Base-by-base conservation (phyloP, 208 protist genomes). In the Novymonas esmeraldas region DNA sequence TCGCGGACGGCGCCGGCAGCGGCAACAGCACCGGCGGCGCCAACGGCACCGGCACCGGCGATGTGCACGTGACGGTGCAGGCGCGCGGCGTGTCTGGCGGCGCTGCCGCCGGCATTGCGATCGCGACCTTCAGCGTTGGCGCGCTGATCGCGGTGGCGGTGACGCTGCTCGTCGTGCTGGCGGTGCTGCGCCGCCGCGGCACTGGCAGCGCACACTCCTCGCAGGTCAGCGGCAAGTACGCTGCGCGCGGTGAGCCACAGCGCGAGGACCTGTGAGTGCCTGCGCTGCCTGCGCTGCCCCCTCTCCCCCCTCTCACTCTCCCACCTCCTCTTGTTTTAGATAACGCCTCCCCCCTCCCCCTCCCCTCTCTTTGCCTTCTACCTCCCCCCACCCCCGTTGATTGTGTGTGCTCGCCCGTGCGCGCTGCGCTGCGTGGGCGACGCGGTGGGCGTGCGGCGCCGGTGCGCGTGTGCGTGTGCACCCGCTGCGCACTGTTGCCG, bases 101-200 rank as follows among this genome's bases (percentile, higher is more conserved):
- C 52, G 29, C 63, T 18, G 36, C 41, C 33, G 63, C 52, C 50
- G 52, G 63, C 52, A 69, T 60, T 41, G 50, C 62, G 24, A 50
- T 60, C 31, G 63, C 52, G 20, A 69, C 52, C 29, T 61, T 69
- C 63, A 36, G 28, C 31, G 41, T 44, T 1, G 63, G 51, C 38
- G 39, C 36, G 7, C 10, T 54, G 14, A 3, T 60, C 55, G 26
- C 51, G 26, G 28, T 33, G 20, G 28, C 39, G 49, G 38, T 41
- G 29, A 50, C 50, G 44, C 24, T 64, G 31, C 26, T 59, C 18
- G 22, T 67, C 39, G 39, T 59, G n/a, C n/a, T 54, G 38, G 18
- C 49, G 50, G 14, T 48, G 50, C 50, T 20, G 49, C 50, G 50
- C 49, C 50, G 62, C 50, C 3, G 48, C 16, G 26, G 26, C 44